These are phyloP conservation scores for Pseudogymnoascus sp. DNA, from an alignment of 2,329 filamentous ascomycete species.

Conservation along the genomic window DNA sequence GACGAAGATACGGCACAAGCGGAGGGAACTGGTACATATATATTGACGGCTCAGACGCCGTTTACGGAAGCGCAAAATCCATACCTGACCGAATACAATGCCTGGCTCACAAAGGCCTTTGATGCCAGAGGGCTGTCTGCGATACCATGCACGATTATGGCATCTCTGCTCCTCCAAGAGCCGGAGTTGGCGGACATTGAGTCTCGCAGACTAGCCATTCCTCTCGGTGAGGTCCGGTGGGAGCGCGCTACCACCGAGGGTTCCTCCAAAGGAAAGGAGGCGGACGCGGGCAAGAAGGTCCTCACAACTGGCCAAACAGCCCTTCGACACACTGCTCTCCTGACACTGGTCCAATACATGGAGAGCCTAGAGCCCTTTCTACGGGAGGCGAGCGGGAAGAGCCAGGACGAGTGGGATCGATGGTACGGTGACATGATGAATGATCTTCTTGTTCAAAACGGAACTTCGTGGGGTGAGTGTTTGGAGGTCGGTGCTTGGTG, in stretches of 20 bases:
- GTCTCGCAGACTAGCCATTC: slow-evolving; percentile 75
- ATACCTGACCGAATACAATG: slow-evolving; percentile 75
- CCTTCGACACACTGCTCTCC: slow-evolving; percentile 68
- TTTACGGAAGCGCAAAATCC: slow-evolving; percentile 74
- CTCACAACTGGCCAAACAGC: slow-evolving; percentile 57
- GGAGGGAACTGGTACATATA: slow-evolving; percentile 67
- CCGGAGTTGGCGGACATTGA: slow-evolving; percentile 64
- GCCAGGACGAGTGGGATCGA: slow-evolving; percentile 82
- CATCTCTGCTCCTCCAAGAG: slow-evolving; percentile 73
- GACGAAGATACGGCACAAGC: slow-evolving; percentile 57
- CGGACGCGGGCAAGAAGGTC: slow-evolving; percentile 22
- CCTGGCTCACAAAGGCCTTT: slow-evolving; percentile 70
- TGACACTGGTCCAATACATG: slow-evolving; percentile 74
- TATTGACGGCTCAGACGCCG: slow-evolving; percentile 73
- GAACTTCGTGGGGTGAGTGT: slow-evolving; percentile 76
- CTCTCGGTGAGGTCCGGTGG: slow-evolving; percentile 77
- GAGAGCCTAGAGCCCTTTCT: slow-evolving; percentile 78
- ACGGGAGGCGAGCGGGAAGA: slow-evolving; percentile 75
- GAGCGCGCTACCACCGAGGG: slow-evolving; percentile 65
- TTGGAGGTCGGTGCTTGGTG: slow-evolving; percentile 82
- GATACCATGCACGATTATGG: slow-evolving; percentile 70
- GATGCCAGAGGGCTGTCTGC: slow-evolving; percentile 61
- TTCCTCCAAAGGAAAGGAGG: slow-evolving; percentile 26
- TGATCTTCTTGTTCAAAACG: slow-evolving; percentile 70
- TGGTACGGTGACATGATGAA: slow-evolving; percentile 86